Base-by-base conservation (phyloP, 768 basidiomycete species). In the Rhodosporidiobolus sp. region DNA sequence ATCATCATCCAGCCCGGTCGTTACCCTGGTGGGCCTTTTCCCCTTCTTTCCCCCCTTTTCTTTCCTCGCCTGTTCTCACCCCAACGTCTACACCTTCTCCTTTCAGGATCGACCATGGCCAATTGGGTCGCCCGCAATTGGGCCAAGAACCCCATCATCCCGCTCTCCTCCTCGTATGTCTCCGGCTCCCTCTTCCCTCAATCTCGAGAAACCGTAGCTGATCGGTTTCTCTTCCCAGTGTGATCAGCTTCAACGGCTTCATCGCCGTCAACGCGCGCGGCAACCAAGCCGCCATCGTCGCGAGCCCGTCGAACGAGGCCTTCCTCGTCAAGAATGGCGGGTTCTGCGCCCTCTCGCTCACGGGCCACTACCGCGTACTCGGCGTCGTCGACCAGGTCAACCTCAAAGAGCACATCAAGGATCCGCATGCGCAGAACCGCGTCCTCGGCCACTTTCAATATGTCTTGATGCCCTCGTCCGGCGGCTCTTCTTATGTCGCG, bases 221-320 rank as follows among this genome's bases (percentile, higher is more conserved):
- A n/a, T n/a, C n/a, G n/a, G n/a, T n/a, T n/a, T n/a, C n/a, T n/a
- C n/a, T n/a, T n/a, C n/a, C n/a, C n/a, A n/a, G n/a, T 4, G 34
- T 53, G 2, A 24, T 49, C 49, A 14, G 16, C 32, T 50, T 64
- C 54, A 24, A 52, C 60, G 91, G 91, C 61, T 82, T 92, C 70
- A 90, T 89, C 0, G 84, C 90, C n/a, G 90, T 92, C 0, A 91
- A 92, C 78, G 91, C 92, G 30, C 89, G 89, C 1, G 91, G 92
- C 83, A 92, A 92, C 78, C 87, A 88, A 78, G 89, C 63, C 30
- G 68, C 68, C 43, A 63, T 74, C 22, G 63, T 32, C 22, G 68
- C 74, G 10, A 79, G 79, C 73, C 79, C 79, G 8, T 75, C 78
- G 69, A 91, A 91, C 72, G 87, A 86, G 48, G 86, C 91, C 34